Base-by-base conservation (phyloP, 1,284 basidiomycete species). In the Schizophyllum commune region DNA sequence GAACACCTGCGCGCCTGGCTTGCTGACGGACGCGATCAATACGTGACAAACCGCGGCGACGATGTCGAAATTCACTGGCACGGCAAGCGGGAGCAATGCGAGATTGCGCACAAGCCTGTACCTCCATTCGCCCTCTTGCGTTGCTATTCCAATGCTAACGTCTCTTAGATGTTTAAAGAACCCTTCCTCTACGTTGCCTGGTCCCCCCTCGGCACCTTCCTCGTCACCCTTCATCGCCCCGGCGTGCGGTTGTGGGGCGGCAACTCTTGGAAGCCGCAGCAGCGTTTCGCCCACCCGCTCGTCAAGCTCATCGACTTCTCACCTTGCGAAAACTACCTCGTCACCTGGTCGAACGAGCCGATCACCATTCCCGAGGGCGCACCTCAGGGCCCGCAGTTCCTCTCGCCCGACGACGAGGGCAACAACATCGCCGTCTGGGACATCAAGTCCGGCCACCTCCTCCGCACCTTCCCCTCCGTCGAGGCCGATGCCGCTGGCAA, bases 341-440 rank as follows among this genome's bases (percentile, higher is more conserved):
- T 98, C 69, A 99, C 97, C 53, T 99, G 96, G 94, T 98, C 97
- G 7, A 91, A 95, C 68, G 94, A 98, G 68, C 89, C 96, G 20
- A 96, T 99, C 69, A 83, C 89, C 62, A 90, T 96, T 47, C 89
- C 91, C 52, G 90, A 93, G 65, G 88, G 88, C 65, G 88, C 91
- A 54, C 78, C 84, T 61, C 88, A 92, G 75, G 91, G 91, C 33
- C 85, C 93, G 59, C 89, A 92, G 69, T 92, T 87, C 70, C 94
- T 96, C 76, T 92, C 93, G 56, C 86, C 91, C 9, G 94, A 95
- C 67, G 97, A 99, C 73, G 95, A 98, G 77, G 97, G 96, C 52
- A 96, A 98, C 77, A 92, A 96, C 70, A 86, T 98, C 66, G 97
- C 96, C 61, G 87, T 99, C 27, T 99, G 97, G 97, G 96, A 99